Evolutionary conservation across 176 grass and related monocot genomes (phyloP), one percentile per base, ranked within the genome.

Genomic region (Musa troglodytarum): DNA sequence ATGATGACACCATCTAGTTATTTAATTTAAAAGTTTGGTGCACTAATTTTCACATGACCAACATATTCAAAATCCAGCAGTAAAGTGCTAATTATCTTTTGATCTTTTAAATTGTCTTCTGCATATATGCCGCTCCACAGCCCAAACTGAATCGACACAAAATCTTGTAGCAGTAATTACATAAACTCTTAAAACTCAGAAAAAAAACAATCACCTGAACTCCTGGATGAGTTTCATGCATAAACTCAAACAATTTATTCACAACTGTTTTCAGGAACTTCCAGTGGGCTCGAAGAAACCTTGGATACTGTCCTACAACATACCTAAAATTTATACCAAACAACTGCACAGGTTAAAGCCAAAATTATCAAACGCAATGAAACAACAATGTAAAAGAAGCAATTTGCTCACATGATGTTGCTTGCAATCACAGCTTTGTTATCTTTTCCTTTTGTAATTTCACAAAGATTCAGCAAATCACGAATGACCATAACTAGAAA

Each of bases 401-500:
- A 13, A 8, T 69, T 43, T 68, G 53, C 81, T 52, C 86, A 99
- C 96, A 99, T 99, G 67, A 99, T 99, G 80, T 99, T 99, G 82
- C 96, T 99, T 54, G 96, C 96, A 82, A 99, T 99, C 58, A 99
- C 96, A 80, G 96, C 96, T 89, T 99, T 99, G 62, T 99, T 99
- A 76, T 99, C 96, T 77, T 99, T 99, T 19, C 96, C 96, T 77
- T 99, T 95, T 26, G 96, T 99, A 52, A 99, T 99, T 86, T 99
- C 96, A 79, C 96, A 99, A 0, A 99, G 90, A 89, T 99, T 99
- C 70, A 99, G 68, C 79, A 99, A 77, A 89, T 99, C 96, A 1
- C 96, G 90, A 83, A 99, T 99, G 64, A 99, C 96, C 96, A 99
- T 95, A 28, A 99, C 88, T 74, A 99, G 78, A 82, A 99, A 99